Base-by-base conservation (phyloP, 345 rosid species). In the Arabidopsis suecica region DNA sequence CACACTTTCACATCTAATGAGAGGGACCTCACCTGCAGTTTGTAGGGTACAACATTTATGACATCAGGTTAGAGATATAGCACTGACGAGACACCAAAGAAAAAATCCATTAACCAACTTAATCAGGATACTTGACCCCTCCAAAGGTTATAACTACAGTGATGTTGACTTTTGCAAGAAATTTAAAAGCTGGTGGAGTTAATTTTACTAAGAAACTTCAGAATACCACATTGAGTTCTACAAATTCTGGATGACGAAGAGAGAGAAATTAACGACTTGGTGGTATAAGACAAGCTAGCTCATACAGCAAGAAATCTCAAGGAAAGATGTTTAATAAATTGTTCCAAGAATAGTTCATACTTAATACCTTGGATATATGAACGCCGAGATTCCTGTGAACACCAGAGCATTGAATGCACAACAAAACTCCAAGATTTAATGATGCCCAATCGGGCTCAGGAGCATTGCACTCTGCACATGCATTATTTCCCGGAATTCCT, bases 311-410 rank as follows among this genome's bases (percentile, higher is more conserved):
- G 10, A 44, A 13, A 1, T 66, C 11, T 8, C 5, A 56, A 42
- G 49, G 12, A 49, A 58, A 28, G 12, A 65, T 56, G 53, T 33
- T 54, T 13, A 47, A 37, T 40, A 50, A 5, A 2, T 28, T 54
- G 57, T 53, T 58, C 33, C 13, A 58, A 3, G 54, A 66, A 75
- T 65, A 25, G 70, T 23, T 73, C 16, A 64, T 5, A 68, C 65
- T 72, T 72, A 47, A 67, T 68, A 91, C 98, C 97, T 93, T 93
- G 57, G 98, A 93, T 59, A 91, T 83, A 80, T 89, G 98, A 82
- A 93, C 98, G 10, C 97, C 98, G 36, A 93, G 96, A 84, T 91
- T 93, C 69, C 98, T 87, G 73, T 91, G 98, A 67, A 91, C 89
- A 61, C 98, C 97, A 66, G 98, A 93, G 84, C 97, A 93, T 72